Evolutionary conservation across 1,284 basidiomycete genomes (phyloP).

Genomic region (Ustilago shanxiensis): DNA sequence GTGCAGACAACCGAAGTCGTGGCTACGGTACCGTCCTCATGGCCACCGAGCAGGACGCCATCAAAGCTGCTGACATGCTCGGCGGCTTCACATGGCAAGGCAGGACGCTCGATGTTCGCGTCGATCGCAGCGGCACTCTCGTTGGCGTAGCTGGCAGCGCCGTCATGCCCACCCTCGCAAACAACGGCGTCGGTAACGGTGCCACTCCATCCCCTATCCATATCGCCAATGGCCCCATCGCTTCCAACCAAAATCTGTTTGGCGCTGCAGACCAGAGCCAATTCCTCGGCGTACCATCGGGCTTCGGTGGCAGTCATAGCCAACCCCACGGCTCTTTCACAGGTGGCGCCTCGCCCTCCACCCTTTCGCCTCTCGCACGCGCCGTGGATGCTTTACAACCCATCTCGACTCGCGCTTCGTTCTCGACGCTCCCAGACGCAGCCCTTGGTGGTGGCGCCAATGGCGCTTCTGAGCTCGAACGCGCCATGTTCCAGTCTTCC

Average conservation of each 20-base stretch:
- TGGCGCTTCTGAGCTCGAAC: conserved; percentile 27
- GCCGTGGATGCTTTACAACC: conserved; percentile 13
- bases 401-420: conserved; percentile 21
- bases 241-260: conserved; percentile 10
- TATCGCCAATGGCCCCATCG: background rate
- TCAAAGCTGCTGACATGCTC: conserved; percentile 70
- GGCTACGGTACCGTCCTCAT: conserved; percentile 67
- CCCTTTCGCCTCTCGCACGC: conserved; percentile 16
- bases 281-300: conserved; percentile 33
- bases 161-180: conserved; percentile 26
- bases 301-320: conserved; percentile 1
- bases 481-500: conserved; percentile 36
- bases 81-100: conserved; percentile 71
- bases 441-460: conserved; percentile 5
- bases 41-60: conserved; percentile 69
- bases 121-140: conserved; percentile 60
- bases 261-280: conserved; percentile 2
- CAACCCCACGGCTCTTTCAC: conserved; percentile 19
- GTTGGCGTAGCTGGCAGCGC: conserved; percentile 48
- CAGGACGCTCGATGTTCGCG: conserved; percentile 63
- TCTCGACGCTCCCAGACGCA: conserved; percentile 23
- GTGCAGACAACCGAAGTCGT: conserved; percentile 65
- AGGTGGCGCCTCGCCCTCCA: conserved; percentile 25
- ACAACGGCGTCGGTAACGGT: conserved; percentile 16
- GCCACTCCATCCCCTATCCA: background rate